A percentile compares a stretch with the other conserved stretches of the same genome.
Conservation (phyloP, 768 basidiomycete species). For the Lactarius sanguifluus region DNA sequence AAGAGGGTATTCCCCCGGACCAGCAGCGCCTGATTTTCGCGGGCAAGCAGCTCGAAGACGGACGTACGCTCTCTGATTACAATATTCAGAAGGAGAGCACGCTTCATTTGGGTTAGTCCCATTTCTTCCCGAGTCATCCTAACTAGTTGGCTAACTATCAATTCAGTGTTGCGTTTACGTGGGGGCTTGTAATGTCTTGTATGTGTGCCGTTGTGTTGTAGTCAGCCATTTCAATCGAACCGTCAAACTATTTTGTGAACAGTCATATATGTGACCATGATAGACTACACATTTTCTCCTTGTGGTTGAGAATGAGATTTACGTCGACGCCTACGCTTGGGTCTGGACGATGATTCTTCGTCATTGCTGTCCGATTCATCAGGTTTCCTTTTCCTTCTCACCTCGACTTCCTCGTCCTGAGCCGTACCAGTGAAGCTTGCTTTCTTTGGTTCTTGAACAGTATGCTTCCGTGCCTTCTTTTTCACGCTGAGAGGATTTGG, state of each 20-base stretch:
- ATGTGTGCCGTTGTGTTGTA: conserved; percentile 5
- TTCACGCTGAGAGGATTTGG: conserved; percentile 93
- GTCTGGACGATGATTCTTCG: conserved; percentile 21
- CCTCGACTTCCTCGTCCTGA: conserved; percentile 24
- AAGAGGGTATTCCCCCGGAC: conserved; percentile 81
- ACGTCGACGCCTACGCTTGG: conserved; percentile 35
- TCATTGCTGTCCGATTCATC: conserved; percentile 28
- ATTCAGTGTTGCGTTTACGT: conserved; percentile 60
- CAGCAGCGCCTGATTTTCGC: conserved; percentile 92
- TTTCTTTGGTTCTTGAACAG: not conserved
- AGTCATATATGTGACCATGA: not conserved
- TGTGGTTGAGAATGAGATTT: conserved; percentile 13
- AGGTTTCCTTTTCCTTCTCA: conserved; percentile 35
- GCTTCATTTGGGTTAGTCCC: conserved; percentile 50
- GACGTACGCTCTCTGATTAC: conserved; percentile 79
- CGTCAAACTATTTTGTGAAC: not conserved
- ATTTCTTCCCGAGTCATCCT: not conserved
- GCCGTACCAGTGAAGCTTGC: conserved; percentile 27
- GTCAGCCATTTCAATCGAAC: not conserved
- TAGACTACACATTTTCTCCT: not conserved
- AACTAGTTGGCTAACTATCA: conserved; percentile 14
- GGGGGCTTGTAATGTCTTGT: conserved; percentile 54
- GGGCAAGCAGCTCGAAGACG: conserved; percentile 93
- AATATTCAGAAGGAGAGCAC: conserved; percentile 84
- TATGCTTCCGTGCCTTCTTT: conserved; percentile 59